Evolutionary conservation across 2,329 filamentous ascomycete genomes (phyloP), one percentile per base, ranked within the genome.

Genomic region (Claviceps monticola): DNA sequence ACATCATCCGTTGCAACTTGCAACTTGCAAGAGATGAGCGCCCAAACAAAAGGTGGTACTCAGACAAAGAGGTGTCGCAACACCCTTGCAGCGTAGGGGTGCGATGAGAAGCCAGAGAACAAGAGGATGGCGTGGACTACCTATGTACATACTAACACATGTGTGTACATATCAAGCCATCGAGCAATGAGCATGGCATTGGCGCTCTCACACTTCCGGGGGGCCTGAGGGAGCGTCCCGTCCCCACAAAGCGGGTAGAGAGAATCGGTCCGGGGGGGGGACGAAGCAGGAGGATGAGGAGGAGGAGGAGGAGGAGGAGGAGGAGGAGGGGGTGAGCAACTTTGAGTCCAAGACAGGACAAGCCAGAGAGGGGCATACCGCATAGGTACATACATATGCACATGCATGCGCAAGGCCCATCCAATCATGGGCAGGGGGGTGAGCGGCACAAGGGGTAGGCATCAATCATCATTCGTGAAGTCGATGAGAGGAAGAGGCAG

Each of bases 181-280:
- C 29, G 29, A 34, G 29, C 29, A 34, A 34, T 34, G 29, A 34
- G 9, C 29, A 34, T 34, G 29, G 29, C 29, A 11, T 34, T 34
- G 29, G 11, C 19, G 9, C 36, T 7, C 19, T n/a, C 23, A 42
- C 51, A 52, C 51, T 9, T 36, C 48, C 23, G 16, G 45, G 21
- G 49, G 29, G 29, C 9, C 45, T 51, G 46, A 51, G 34, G 45
- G 50, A 51, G 41, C 49, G 36, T 49, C 46, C 41, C 48, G 49
- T 53, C 49, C 49, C 52, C 49, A 54, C 46, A 54, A 43, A 46
- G 42, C 52, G 49, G 52, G 52, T 51, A 51, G 46, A 39, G 34
- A 34, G 19, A 51, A 46, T 46, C 52, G 34, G 34, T 49, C 46
- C 43, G 21, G 13, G 26, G 26, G 26, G n/a, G 21, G 21, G 21